A percentile compares a stretch with the other conserved stretches of the same genome.
Conservation (phyloP, 78 protist species). For the Dictyostelium intermedium region DNA sequence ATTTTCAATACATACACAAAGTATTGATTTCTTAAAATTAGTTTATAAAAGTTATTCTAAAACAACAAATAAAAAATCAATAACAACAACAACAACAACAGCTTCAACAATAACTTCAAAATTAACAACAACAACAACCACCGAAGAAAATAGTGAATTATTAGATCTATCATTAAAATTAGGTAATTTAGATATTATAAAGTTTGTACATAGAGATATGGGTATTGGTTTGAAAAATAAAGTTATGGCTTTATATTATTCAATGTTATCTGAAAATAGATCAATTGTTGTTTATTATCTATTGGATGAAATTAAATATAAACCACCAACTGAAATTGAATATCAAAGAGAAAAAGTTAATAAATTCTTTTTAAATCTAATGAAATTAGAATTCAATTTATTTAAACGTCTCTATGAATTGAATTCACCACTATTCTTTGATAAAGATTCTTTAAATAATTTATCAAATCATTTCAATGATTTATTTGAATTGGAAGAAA, state of each 20-base stretch:
- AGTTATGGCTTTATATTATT: neutral
- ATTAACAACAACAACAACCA: neutral
- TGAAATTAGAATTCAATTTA: neutral
- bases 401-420: neutral
- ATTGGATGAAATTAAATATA: neutral
- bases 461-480: neutral
- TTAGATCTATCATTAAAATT: neutral
- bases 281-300: neutral
- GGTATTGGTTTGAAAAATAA: neutral
- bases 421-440: neutral
- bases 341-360: neutral
- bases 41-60: neutral
- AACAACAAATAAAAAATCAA: too few species aligned
- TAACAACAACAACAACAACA: too few species aligned
- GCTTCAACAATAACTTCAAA: neutral
- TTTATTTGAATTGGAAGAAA: neutral
- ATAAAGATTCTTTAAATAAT: neutral
- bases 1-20: neutral
- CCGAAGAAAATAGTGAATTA: neutral
- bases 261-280: neutral
- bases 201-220: neutral
- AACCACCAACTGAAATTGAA: neutral
- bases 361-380: neutral
- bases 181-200: neutral
- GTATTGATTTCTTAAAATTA: neutral